Conservation (phyloP, 805 yeast genomes). For the Blastobotrys peoriensis region DNA sequence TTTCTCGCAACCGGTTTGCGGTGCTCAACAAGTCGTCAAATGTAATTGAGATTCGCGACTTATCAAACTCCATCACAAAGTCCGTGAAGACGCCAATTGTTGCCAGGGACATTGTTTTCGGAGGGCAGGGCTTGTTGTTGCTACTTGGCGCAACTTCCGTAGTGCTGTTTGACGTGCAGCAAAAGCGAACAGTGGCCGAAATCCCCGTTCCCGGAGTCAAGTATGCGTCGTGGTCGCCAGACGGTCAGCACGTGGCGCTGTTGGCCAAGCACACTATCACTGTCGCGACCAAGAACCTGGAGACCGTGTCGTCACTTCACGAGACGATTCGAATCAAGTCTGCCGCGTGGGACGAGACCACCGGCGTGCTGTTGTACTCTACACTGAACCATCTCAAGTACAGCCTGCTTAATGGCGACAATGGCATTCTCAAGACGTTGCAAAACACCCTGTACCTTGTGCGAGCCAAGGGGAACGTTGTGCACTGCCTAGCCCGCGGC, state of each 20-base stretch:
- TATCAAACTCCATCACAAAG: conserved; percentile 77
- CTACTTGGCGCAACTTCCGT: conserved; percentile 69
- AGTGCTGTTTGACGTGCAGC: conserved; percentile 85
- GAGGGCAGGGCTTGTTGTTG: conserved; percentile 79
- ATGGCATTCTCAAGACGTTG: conserved; percentile 88
- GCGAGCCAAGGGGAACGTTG: conserved; percentile 60
- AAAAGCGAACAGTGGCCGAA: conserved; percentile 69
- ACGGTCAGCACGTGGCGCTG: conserved; percentile 81
- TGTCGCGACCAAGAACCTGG: conserved; percentile 73
- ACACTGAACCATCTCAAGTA: conserved; percentile 95
- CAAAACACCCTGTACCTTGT: conserved; percentile 81
- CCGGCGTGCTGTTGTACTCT: conserved; percentile 81
- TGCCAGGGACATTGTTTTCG: conserved; percentile 64
- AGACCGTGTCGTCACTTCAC: conserved; percentile 75
- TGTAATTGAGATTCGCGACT: conserved; percentile 75
- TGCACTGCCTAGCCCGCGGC: conserved; percentile 75
- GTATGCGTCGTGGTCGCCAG: conserved; percentile 82
- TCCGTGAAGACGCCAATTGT: conserved; percentile 50
- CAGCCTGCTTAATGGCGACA: conserved; percentile 87
- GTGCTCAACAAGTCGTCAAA: conserved; percentile 61
- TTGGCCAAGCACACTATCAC: conserved; percentile 90
- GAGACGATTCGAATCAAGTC: conserved; percentile 95
- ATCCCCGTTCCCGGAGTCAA: conserved; percentile 71
- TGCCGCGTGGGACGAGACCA: conserved; percentile 93
- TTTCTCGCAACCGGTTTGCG: conserved; percentile 91